Evolutionary conservation across 805 yeast genomes (phyloP), one percentile per base, ranked within the genome.

Genomic region (Sporopachydermia lactativora): DNA sequence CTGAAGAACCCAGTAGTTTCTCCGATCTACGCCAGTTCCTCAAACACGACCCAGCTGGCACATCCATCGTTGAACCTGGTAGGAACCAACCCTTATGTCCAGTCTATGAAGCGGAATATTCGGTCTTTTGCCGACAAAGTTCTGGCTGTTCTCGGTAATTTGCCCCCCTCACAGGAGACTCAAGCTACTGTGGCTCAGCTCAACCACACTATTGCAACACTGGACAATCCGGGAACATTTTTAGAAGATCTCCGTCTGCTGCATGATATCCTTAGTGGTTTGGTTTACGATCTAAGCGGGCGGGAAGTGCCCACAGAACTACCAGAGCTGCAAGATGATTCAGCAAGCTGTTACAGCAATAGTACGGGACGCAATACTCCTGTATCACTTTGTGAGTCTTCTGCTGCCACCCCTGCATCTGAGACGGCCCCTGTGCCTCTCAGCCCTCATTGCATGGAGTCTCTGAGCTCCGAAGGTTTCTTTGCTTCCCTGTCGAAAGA

Each of bases 231-330:
- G 8, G n/a, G n/a, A 8, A 24, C 8, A 24, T 24, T n/a, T 24
- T 8, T 24, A 8, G 8, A 8, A 8, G 31, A 24, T 8, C 31
- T 24, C 31, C 8, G n/a, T 8, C 31, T 24, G n/a, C n/a, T 24
- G 31, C 31, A 24, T 24, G 31, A 24, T 24, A 24, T 24, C 31
- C 31, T 24, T 24, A 24, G n/a, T n/a, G n/a, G 31, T 24, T n/a
- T 24, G n/a, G 31, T 24, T 24, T 8, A n/a, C n/a, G 31, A 24
- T 24, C n/a, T 24, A 24, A n/a, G 31, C 31, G n/a, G 13, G 13
- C 31, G 13, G n/a, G 31, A n/a, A 24, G 8, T 8, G 31, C 8
- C 31, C 13, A 24, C n/a, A 8, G 31, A 24, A 24, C n/a, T 24
- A 24, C 31, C 31, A 24, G 31, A 24, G n/a, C n/a, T 24, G 31